Percentiles rank a stretch among this genome's conserved stretches.
These are phyloP conservation scores for Dentiscutata heterogama DNA, from an alignment of 371 early-diverging fungal genomes.

Conservation along the genomic window DNA sequence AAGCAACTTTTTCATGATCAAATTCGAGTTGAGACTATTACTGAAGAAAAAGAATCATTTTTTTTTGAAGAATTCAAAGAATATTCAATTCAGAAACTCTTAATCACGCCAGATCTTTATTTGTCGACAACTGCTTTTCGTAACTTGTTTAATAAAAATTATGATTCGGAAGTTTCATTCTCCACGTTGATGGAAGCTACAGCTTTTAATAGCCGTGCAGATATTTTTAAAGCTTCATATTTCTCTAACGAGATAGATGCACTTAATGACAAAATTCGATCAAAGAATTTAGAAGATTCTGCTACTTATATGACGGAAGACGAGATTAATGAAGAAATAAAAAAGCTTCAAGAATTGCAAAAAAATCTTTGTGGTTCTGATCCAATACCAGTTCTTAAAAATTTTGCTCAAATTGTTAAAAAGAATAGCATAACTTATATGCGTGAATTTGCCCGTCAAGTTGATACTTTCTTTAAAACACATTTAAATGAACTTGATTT, in stretches of 20 bases:
- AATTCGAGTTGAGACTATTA: no score
- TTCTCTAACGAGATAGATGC: not conserved
- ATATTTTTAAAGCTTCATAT: conserved; percentile 3
- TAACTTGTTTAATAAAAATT: no score
- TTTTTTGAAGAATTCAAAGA: no score
- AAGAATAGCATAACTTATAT: conserved; percentile 9
- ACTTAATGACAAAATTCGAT: not conserved
- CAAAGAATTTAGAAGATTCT: not conserved
- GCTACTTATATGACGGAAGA: conserved; percentile 2
- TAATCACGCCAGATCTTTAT: no score
- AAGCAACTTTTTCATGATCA: no score
- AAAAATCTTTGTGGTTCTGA: not conserved
- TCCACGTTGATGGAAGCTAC: not conserved
- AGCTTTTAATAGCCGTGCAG: not conserved
- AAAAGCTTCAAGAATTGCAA: not conserved
- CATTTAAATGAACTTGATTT: no score
- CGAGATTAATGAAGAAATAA: not conserved
- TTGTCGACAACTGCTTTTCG: no score
- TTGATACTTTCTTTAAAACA: no score
- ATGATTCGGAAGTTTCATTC: no score
- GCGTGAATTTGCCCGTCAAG: not conserved
- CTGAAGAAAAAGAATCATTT: no score
- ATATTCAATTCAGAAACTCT: no score
- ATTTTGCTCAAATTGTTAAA: not conserved
- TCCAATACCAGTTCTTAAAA: not conserved